Evolutionary conservation across 805 yeast species (phyloP).

Genomic region (Candida taoyuanica): DNA sequence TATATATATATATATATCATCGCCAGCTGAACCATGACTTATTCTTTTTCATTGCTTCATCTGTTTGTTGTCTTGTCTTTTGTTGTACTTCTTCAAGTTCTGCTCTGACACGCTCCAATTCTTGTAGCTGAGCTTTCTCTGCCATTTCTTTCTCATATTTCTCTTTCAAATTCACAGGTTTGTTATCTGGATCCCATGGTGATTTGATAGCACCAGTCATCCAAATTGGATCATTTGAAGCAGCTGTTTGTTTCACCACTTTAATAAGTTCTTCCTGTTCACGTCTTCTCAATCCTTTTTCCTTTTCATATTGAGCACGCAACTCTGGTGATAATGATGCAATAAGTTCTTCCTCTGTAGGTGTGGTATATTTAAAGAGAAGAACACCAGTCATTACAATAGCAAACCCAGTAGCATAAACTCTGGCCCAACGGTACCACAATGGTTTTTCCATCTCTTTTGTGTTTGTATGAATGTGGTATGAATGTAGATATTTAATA

Average conservation of each 20-base stretch:
- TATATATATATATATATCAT: slow-evolving; percentile 4
- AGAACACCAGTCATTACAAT: slow-evolving; percentile 71
- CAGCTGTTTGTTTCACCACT: slow-evolving; percentile 57
- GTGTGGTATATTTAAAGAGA: slow-evolving; percentile 69
- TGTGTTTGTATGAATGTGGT: neutral
- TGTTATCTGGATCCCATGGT: slow-evolving; percentile 54
- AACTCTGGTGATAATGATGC: slow-evolving; percentile 78
- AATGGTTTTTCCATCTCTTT: slow-evolving; percentile 34
- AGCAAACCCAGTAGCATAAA: slow-evolving; percentile 55
- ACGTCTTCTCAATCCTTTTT: slow-evolving; percentile 52
- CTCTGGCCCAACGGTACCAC: slow-evolving; percentile 57
- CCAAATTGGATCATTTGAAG: slow-evolving; percentile 78
- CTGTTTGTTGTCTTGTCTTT: slow-evolving; percentile 27
- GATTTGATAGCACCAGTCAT: slow-evolving; percentile 64
- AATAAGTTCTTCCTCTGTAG: slow-evolving; percentile 78
- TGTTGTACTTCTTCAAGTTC: slow-evolving; percentile 33
- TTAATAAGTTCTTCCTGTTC: slow-evolving; percentile 71
- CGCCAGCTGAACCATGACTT: slow-evolving; percentile 32
- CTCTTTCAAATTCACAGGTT: slow-evolving; percentile 37
- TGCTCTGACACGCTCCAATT: slow-evolving; percentile 37
- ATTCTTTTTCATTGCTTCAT: slow-evolving; percentile 27
- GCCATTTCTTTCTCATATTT: slow-evolving; percentile 46
- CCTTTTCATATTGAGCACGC: slow-evolving; percentile 65
- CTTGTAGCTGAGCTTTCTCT: slow-evolving; percentile 36
- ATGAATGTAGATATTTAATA: too few species aligned